Evolutionary conservation across 1,284 basidiomycete species (phyloP), one percentile per base, ranked within the genome.

Genomic region (Tylopilus sp.): DNA sequence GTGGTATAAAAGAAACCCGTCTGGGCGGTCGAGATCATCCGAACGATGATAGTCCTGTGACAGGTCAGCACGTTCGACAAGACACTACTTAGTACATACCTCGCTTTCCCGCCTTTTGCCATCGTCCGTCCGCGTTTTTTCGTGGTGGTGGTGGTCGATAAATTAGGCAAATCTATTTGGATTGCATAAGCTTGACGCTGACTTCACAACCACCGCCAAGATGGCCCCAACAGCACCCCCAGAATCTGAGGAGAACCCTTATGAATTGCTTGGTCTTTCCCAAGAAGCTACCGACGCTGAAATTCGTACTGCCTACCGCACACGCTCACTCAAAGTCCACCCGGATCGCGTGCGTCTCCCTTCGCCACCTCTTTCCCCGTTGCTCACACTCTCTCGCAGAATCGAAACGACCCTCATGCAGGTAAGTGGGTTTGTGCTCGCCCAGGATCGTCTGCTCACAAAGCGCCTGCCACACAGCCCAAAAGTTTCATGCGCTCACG

Each of bases 1-100:
- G 92, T 93, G 15, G 94, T 94, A 81, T 96, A 97, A 80, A 96
- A 96, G 82, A 88, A 95, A 22, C 95, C 95, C 1, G 95, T 96
- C 78, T 95, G 91, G 2, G 95, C 95, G 3, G 94, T 95, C 19
- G 95, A 96, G 62, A 96, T 90, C 70, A 97, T 85, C 58, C 94
- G 91, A 60, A 96, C 90, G 65, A 96, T 90, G 64, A 96, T 80
- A 3, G 93, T 95, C 78, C 95, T 96, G 71, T 38, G 9, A 53
- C 3, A n/a, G 19, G 56, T 67, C 16, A 19, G 53, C 49, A 58
- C 9, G 53, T 26, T 41, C 13, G 57, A 66, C 49, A 47, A 32
- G n/a, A 57, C 24, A 47, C 13, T 55, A 53, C 36, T n/a, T 22
- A 29, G 19, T 8, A 70, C 84, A 60, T 60, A 87, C 87, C 84